Percentiles rank a stretch among this genome's conserved stretches.
Evolutionary conservation across 805 yeast genomes (phyloP).

Genomic region (Teunomyces gatunensis): DNA sequence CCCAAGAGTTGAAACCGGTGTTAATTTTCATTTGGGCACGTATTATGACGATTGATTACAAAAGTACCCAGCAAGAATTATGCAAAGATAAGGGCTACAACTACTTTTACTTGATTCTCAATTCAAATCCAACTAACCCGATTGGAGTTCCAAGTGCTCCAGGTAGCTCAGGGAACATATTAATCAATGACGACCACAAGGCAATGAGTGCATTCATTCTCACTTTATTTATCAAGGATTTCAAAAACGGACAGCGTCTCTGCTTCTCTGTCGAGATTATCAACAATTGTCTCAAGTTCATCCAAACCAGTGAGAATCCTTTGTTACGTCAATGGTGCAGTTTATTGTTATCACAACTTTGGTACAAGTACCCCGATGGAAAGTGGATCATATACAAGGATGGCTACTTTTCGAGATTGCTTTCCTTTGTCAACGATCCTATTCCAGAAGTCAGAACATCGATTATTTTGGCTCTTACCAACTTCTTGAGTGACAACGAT

Average conservation of each 20-base stretch:
- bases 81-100: constrained; percentile 87
- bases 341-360: constrained; percentile 70
- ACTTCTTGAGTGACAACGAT: constrained; percentile 56
- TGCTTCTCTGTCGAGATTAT: constrained; percentile 75
- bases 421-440: constrained; percentile 71
- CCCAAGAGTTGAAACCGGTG: constrained; percentile 91
- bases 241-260: constrained; percentile 72
- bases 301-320: constrained; percentile 77
- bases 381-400: constrained; percentile 67
- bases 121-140: constrained; percentile 34
- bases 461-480: constrained; percentile 67
- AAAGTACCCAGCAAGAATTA: constrained; percentile 86
- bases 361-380: constrained; percentile 71
- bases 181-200: constrained; percentile 75
- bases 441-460: constrained; percentile 95
- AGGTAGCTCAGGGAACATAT: constrained; percentile 26
- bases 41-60: constrained; percentile 91
- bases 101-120: constrained; percentile 79
- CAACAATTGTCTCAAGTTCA: constrained; percentile 61
- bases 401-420: constrained; percentile 55
- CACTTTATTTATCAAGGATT: constrained; percentile 79
- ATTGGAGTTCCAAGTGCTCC: constrained; percentile 32
- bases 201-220: constrained; percentile 94
- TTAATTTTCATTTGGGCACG: constrained; percentile 96
- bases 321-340: constrained; percentile 90